phyloP scores from a whole-genome alignment of 768 basidiomycete species.

The Saitozyma podzolica region DNA sequence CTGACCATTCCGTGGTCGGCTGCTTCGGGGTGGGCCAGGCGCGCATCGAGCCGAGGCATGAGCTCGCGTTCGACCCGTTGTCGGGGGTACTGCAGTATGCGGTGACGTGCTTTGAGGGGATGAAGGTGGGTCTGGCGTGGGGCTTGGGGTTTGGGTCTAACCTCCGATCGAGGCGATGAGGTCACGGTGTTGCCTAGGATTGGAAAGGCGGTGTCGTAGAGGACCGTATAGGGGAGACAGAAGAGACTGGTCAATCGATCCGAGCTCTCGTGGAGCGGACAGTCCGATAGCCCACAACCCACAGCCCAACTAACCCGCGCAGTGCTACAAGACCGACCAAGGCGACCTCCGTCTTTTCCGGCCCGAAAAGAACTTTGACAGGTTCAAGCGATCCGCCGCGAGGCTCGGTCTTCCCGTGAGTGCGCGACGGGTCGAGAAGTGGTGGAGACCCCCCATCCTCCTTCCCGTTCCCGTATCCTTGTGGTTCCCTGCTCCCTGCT shows the following conservation, averaged over 20 bases:
- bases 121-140: constrained; percentile 65
- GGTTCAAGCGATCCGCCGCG: constrained; percentile 68
- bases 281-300: too few relatives aligned
- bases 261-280: too few relatives aligned
- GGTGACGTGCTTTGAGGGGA: constrained; percentile 68
- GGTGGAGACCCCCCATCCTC: too few relatives aligned
- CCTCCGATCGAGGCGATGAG: too few relatives aligned
- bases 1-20: constrained; percentile 71
- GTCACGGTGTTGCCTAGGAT: too few relatives aligned
- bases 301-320: not conserved
- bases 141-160: constrained; percentile 1
- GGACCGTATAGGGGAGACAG: too few relatives aligned
- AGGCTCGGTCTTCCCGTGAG: constrained; percentile 41
- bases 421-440: too few relatives aligned
- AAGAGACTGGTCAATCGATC: too few relatives aligned
- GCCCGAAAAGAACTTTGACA: constrained; percentile 95
- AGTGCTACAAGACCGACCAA: constrained; percentile 65
- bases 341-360: constrained; percentile 81
- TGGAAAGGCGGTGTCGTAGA: too few relatives aligned
- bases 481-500: too few relatives aligned
- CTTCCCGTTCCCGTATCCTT: too few relatives aligned
- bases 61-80: constrained; percentile 72
- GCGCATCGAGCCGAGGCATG: constrained; percentile 76
- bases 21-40: constrained; percentile 75
- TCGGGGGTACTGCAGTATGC: constrained; percentile 82